Evolutionary conservation across 768 basidiomycete genomes (phyloP), one percentile per base, ranked within the genome.

Genomic region (Auricularia sp.): DNA sequence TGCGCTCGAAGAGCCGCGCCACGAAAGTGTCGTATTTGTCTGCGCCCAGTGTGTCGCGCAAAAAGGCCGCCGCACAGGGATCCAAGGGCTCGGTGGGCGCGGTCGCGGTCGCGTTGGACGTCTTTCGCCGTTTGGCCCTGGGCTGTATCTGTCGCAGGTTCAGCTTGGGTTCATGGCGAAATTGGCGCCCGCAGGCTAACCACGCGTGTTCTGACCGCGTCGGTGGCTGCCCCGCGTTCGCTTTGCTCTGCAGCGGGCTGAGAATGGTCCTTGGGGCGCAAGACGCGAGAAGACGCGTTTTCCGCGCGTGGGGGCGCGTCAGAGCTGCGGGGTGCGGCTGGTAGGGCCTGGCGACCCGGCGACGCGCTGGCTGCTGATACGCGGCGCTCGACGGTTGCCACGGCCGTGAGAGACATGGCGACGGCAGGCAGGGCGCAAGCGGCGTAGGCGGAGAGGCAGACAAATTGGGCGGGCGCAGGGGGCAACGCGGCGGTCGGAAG

Each of bases 21-120:
- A 78, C 78, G 64, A 81, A 82, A 59, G 78, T 80, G 42, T 73
- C 69, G 80, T 79, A 81, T 67, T 76, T 79, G 35, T 74, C 73
- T 29, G 74, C 72, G 64, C 80, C 80, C 44, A 81, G 77, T 59
- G 75, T 75, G 61, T 80, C 78, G 66, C 74, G 78, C 61, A 81
- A 73, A 68, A 81, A 82, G 18, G 73, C 73, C n/a, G 79, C 76
- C 0, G 81, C 80, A 65, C 68, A 77, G 24, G 80, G 80, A 68
- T 81, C 80, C 14, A 21, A 18, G 18, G 78, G 71, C 58, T 62
- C 3, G 66, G 65, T 44, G 7, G 39, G 39, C 39, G 7, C 8
- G 8, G 39, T 14, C 39, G 39, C 39, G 29, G 29, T 29, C 18
- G 21, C 47, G 14, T 18, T 16, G 10, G 47, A 51, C 6, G 47